Conservation (phyloP, 768 basidiomycete genomes). For the Leccinellum rugosiceps region DNA sequence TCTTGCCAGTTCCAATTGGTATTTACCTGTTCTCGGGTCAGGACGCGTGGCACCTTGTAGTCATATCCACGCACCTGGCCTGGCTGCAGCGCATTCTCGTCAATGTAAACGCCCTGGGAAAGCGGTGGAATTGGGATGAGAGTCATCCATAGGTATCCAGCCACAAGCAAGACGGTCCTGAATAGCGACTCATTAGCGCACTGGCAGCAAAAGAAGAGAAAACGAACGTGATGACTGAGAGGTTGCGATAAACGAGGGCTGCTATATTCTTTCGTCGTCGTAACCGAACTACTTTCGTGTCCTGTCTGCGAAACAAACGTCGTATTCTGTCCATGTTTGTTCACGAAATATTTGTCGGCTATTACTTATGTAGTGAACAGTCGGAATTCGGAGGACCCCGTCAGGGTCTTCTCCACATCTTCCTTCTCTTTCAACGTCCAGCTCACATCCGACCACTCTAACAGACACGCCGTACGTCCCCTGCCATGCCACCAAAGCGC, state of each 20-base stretch:
- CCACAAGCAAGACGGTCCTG: constrained; percentile 56
- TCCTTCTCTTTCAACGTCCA: constrained; percentile 7
- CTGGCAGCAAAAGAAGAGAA: not conserved
- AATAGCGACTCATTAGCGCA: not conserved
- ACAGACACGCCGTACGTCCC: not conserved
- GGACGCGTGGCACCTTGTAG: not conserved
- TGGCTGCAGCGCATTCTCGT: constrained; percentile 95
- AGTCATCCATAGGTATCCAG: constrained; percentile 84
- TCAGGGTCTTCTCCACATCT: constrained; percentile 19
- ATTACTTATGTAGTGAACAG: not conserved
- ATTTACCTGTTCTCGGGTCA: constrained; percentile 60
- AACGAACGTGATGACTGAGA: constrained; percentile 32
- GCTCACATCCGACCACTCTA: constrained; percentile 1
- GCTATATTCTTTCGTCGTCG: constrained; percentile 42
- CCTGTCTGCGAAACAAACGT: constrained; percentile 16
- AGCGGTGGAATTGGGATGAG: constrained; percentile 65
- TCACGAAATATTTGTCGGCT: not conserved
- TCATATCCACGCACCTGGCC: constrained; percentile 57
- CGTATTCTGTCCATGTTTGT: constrained; percentile 25
- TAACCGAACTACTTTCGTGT: constrained; percentile 40
- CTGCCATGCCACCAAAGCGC: constrained; percentile 54
- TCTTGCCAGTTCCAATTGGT: constrained; percentile 92
- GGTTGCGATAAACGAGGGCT: constrained; percentile 31
- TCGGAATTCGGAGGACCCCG: constrained; percentile 23
- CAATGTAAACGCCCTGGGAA: constrained; percentile 73